Conservation (phyloP, 1,284 basidiomycete species). For the Mycena citricolor region DNA sequence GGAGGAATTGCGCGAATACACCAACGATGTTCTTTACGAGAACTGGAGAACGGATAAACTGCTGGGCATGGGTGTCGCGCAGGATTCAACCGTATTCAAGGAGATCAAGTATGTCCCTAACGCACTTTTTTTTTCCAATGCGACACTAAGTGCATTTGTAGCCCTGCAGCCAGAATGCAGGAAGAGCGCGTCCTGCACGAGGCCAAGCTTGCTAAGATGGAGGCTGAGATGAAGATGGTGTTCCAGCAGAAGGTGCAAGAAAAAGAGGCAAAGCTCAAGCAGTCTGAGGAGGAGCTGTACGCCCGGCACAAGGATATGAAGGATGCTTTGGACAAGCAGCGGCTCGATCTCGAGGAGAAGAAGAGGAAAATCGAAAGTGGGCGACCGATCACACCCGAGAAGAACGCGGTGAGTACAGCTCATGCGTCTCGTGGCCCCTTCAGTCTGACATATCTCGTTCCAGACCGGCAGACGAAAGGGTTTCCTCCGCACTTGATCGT, state of each 20-base stretch:
- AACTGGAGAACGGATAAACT: conserved; percentile 96
- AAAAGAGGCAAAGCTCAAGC: conserved; percentile 97
- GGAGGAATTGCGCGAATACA: conserved; percentile 96
- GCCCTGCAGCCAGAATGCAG: conserved; percentile 91
- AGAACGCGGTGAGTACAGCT: conserved; percentile 60
- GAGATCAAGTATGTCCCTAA: conserved; percentile 84
- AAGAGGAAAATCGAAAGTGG: conserved; percentile 95
- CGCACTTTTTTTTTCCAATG: too few species aligned
- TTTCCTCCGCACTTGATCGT: conserved; percentile 65
- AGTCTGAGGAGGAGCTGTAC: conserved; percentile 97
- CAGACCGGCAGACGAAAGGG: conserved; percentile 73
- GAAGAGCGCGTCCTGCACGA: conserved; percentile 94
- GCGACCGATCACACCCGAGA: conserved; percentile 92
- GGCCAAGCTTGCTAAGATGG: conserved; percentile 97
- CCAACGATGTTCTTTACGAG: conserved; percentile 92
- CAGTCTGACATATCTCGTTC: conserved; percentile 15
- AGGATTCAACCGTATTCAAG: conserved; percentile 96
- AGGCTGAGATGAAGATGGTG: conserved; percentile 99
- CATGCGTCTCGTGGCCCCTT: conserved; percentile 12
- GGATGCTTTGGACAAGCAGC: conserved; percentile 96
- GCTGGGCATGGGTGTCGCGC: conserved; percentile 91
- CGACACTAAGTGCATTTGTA: conserved; percentile 37
- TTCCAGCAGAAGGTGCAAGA: conserved; percentile 99
- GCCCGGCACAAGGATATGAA: conserved; percentile 98
- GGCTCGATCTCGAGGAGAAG: conserved; percentile 95